These are phyloP conservation scores for Dujonia santamariae DNA, from an alignment of 1,139 yeast species.

Conservation along the genomic window DNA sequence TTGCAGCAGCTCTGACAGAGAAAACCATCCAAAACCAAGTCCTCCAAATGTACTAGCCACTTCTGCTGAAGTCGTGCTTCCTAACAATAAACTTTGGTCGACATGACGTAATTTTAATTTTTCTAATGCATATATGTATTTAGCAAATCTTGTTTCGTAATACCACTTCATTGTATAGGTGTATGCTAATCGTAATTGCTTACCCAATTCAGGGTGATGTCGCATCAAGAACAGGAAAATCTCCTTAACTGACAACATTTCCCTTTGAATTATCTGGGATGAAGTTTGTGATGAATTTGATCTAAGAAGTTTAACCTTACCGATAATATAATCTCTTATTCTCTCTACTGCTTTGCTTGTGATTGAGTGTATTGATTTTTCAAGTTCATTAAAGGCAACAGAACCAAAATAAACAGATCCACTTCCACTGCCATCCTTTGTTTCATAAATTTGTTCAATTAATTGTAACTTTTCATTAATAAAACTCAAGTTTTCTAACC, in stretches of 20 bases:
- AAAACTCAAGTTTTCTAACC: constrained; percentile 62
- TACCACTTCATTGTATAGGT: constrained; percentile 91
- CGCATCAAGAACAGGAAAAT: constrained; percentile 53
- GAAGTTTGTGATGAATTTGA: constrained; percentile 38
- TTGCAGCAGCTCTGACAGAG: constrained; percentile 3
- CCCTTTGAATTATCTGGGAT: constrained; percentile 74
- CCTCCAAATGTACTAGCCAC: constrained; percentile 14
- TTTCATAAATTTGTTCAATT: constrained; percentile 25
- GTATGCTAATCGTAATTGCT: constrained; percentile 79
- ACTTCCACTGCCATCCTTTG: too few relatives aligned
- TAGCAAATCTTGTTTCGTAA: constrained; percentile 72
- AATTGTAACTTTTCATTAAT: constrained; percentile 55
- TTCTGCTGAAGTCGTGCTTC: constrained; percentile 28
- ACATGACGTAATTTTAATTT: constrained; percentile 52
- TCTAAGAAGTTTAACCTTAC: constrained; percentile 62
- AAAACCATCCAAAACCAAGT: constrained; percentile 24
- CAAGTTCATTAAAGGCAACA: constrained; percentile 33
- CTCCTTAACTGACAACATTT: constrained; percentile 58
- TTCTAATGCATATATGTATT: constrained; percentile 75
- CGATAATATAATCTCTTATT: constrained; percentile 65
- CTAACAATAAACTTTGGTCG: constrained; percentile 53
- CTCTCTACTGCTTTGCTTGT: constrained; percentile 64
- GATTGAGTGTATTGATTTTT: constrained; percentile 38
- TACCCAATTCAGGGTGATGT: constrained; percentile 63
- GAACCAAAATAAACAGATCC: constrained; percentile 25